Percentiles rank a stretch among this genome's conserved stretches.
phyloP scores from a whole-genome alignment of 129 eudicot species.

The Lonicera japonica region DNA sequence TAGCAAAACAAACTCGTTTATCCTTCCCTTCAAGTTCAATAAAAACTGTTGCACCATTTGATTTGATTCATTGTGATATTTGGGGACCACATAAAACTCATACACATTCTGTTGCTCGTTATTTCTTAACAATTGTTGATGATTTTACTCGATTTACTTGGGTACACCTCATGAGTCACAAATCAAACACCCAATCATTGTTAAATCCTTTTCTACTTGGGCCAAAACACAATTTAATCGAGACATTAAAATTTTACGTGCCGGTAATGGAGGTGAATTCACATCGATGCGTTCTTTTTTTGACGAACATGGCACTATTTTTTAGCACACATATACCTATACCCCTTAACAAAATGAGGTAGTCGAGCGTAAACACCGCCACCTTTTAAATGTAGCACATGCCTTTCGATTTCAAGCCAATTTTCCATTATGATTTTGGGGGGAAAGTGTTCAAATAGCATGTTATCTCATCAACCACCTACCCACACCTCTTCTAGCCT shows the following conservation, averaged over 20 bases:
- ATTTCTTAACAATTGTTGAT: slow-evolving; percentile 7
- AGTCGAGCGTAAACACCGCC: no score
- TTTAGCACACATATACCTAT: neutral
- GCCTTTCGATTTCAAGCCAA: no score
- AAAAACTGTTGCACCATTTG: neutral
- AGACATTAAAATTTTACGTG: neutral
- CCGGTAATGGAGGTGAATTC: neutral
- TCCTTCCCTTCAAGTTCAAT: slow-evolving; percentile 4
- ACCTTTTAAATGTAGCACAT: no score
- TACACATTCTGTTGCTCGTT: slow-evolving; percentile 3
- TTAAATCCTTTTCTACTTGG: neutral
- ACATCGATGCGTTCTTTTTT: no score
- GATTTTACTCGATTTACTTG: slow-evolving; percentile 9
- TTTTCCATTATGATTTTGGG: slow-evolving; percentile 4
- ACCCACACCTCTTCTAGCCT: neutral
- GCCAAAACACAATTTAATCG: neutral
- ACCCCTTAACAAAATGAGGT: slow-evolving; percentile 3
- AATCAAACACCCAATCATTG: neutral
- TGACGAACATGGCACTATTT: neutral
- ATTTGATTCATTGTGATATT: no score
- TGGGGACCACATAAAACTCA: neutral
- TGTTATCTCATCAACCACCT: slow-evolving; percentile 5
- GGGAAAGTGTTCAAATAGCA: slow-evolving; percentile 1
- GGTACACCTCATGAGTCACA: neutral
- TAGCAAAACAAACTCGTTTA: slow-evolving; percentile 3